A percentile compares a stretch with the other conserved stretches of the same genome.
Evolutionary conservation across 2,329 filamentous ascomycete genomes (phyloP).

Genomic region (Nemania sp.): DNA sequence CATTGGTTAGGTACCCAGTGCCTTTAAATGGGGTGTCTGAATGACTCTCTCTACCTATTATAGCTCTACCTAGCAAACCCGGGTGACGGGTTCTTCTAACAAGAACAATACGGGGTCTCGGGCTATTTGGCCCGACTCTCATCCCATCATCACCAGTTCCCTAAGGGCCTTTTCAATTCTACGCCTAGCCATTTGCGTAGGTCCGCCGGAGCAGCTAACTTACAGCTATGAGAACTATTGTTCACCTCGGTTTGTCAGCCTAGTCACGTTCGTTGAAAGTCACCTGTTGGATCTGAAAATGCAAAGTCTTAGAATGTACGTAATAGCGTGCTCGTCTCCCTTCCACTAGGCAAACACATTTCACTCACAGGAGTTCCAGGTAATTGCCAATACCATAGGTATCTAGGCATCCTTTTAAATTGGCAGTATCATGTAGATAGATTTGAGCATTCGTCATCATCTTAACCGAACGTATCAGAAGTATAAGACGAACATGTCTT

Average conservation of each 20-base stretch:
- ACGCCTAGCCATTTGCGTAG: constrained; percentile 6
- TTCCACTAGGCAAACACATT: neutral
- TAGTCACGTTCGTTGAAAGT: neutral
- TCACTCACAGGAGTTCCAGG: neutral
- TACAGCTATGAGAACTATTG: neutral
- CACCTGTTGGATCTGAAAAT: neutral
- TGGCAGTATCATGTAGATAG: neutral
- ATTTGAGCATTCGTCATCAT: neutral
- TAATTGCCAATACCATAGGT: neutral
- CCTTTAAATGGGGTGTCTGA: neutral
- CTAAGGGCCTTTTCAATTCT: constrained; percentile 13
- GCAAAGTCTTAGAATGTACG: neutral
- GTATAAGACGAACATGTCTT: too few relatives aligned
- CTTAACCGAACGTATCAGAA: neutral
- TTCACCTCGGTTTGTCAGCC: constrained; percentile 10
- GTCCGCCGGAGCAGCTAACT: neutral
- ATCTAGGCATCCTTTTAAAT: neutral
- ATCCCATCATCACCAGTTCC: constrained; percentile 21
- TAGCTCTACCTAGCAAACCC: constrained; percentile 18
- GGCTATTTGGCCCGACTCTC: neutral
- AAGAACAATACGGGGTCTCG: constrained; percentile 13
- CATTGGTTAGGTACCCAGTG: neutral
- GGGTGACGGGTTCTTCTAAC: constrained; percentile 6
- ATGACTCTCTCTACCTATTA: too few relatives aligned
- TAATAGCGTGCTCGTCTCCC: neutral